A percentile compares a stretch with the other conserved stretches of the same genome.
phyloP scores from a whole-genome alignment of 139 green algal genomes.

The Yamagishiella unicocca region DNA sequence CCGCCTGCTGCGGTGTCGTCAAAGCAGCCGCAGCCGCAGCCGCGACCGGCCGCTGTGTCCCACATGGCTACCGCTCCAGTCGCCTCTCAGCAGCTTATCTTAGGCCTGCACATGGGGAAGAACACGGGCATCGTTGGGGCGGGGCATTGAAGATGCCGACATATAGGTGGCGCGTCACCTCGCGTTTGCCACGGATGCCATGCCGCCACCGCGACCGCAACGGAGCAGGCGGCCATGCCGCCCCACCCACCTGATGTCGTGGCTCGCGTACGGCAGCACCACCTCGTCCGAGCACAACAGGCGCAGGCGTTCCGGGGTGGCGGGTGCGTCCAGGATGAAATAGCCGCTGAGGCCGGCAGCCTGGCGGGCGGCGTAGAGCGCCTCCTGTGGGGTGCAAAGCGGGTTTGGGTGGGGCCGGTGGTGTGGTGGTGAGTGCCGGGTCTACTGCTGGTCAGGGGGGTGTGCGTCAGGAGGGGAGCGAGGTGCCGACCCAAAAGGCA shows the following conservation, averaged over 20 bases:
- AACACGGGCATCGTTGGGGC: neutral
- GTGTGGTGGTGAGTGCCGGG: no score
- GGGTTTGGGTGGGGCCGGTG: no score
- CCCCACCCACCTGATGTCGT: constrained; percentile 39
- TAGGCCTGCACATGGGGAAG: neutral
- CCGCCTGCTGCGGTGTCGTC: no score
- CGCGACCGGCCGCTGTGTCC: no score
- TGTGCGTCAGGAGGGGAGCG: no score
- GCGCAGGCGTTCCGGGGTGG: constrained; percentile 94
- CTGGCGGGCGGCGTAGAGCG: constrained; percentile 78
- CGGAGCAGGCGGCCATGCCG: no score
- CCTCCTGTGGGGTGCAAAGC: constrained; percentile 67
- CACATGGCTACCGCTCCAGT: neutral
- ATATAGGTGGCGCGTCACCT: neutral
- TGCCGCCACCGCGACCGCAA: neutral
- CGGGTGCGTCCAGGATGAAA: constrained; percentile 88
- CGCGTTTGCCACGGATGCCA: neutral
- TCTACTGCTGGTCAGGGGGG: no score
- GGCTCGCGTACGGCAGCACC: constrained; percentile 60
- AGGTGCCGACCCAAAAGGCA: no score
- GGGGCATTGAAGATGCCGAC: neutral
- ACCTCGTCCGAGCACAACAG: constrained; percentile 87
- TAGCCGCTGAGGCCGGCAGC: constrained; percentile 59
- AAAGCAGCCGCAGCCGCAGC: no score
- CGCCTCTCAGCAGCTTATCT: constrained; percentile 23